Conservation (phyloP, 768 basidiomycete species). For the Boletellus sp. region DNA sequence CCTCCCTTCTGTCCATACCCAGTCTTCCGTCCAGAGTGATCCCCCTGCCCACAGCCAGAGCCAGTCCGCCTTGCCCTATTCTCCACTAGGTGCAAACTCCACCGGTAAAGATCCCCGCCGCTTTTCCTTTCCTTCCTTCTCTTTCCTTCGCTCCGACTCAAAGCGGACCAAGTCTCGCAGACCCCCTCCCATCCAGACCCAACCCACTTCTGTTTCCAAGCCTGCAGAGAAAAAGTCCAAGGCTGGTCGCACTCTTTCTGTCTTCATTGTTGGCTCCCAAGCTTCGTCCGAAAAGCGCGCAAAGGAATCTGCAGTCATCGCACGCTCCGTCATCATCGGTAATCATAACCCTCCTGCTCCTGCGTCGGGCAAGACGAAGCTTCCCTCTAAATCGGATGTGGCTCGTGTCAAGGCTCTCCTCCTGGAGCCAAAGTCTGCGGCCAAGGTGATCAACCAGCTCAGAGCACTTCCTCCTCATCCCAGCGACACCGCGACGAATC, state of each 20-base stretch:
- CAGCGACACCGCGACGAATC: slow-evolving; percentile 6
- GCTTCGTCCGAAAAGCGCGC: slow-evolving; percentile 54
- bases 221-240: slow-evolving; percentile 41
- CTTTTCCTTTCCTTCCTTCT: slow-evolving; percentile 47
- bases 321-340: slow-evolving; percentile 71
- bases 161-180: slow-evolving; percentile 24
- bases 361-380: slow-evolving; percentile 37
- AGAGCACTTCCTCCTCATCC: slow-evolving; percentile 46
- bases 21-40: slow-evolving; percentile 17
- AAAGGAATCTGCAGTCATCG: slow-evolving; percentile 55
- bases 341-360: slow-evolving; percentile 31
- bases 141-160: slow-evolving; percentile 38
- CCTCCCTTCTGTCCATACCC: slow-evolving; percentile 8
- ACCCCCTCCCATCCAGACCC: slow-evolving; percentile 10
- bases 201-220: slow-evolving; percentile 33
- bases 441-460: slow-evolving; percentile 69
- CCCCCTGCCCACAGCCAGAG: slow-evolving; percentile 23
- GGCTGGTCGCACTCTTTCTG: slow-evolving; percentile 33
- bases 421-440: slow-evolving; percentile 60
- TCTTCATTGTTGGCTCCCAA: slow-evolving; percentile 27
- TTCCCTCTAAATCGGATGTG: slow-evolving; percentile 48
- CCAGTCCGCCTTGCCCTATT: slow-evolving; percentile 28
- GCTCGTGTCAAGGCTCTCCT: slow-evolving; percentile 67
- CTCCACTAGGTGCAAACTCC: slow-evolving; percentile 1
- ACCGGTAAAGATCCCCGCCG: slow-evolving; percentile 34